Base-by-base conservation (phyloP, 83 land plant species). In the Isoetes engelmannii region DNA sequence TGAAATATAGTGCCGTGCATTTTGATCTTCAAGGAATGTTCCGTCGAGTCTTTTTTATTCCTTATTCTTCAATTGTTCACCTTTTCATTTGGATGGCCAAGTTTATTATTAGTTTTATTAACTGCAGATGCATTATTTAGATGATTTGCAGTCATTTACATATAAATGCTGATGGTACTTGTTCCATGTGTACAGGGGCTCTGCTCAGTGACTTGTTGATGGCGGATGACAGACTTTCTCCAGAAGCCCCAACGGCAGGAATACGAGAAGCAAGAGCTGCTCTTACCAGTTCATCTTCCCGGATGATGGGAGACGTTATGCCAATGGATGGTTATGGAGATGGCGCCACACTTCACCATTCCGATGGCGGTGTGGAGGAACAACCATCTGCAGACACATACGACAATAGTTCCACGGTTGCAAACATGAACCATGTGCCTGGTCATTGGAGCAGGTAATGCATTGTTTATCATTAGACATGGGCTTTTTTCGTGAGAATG, bases 151-250 rank as follows among this genome's bases (percentile, higher is more conserved):
- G 74, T 64, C 72, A 5, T 76, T 87, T 66, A 75, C 84, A 28
- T 85, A 71, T 61, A 85, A 87, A 75, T 63, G 82, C 69, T 80
- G 84, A 44, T 63, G 80, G 44, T 86, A 87, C 15, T 87, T 84
- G 37, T 37, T 63, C 48, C 4, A 8, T 50, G 53, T 50, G 53
- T 44, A 51, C 77, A 74, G n/a, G 77, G 70, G 12, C 60, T 4
- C 7, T 74, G 54, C 55, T 74, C 17, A 71, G 68, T 43, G 79
- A 77, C 60, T 57, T 77, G 48, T 12, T 77, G 58, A 70, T 71
- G 9, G 79, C 79, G 18, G 79, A 71, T 47, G 79, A 77, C 49
- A 44, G 49, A 20, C 45, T 63, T 56, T 54, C 72, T 45, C 54
- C 61, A 21, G 70, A 64, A 63, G 68, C 46, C 17, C 28, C 69